These are phyloP conservation scores for Schoenoplectus tabernaemontani DNA, from an alignment of 202 grass and related monocot genomes.

Conservation along the genomic window DNA sequence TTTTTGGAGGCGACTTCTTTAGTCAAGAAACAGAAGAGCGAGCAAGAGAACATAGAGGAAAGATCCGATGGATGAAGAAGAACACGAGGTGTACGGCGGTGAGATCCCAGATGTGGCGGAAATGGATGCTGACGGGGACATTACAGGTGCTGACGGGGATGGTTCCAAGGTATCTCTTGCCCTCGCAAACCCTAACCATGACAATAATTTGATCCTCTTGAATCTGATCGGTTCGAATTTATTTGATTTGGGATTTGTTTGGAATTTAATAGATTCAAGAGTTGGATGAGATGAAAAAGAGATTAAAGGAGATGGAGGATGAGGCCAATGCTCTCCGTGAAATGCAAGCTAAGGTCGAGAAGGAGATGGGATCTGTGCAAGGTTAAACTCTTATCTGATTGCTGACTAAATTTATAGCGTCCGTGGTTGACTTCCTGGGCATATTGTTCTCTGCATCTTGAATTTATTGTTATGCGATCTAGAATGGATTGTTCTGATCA, in stretches of 20 bases:
- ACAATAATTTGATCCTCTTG: background rate
- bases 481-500: background rate
- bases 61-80: conserved; percentile 67
- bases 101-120: conserved; percentile 85
- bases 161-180: conserved; percentile 5
- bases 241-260: background rate
- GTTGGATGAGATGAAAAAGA: conserved; percentile 35
- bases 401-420: background rate
- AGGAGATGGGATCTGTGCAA: conserved; percentile 31
- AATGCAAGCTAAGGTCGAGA: conserved; percentile 37
- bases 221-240: background rate
- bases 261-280: conserved; percentile 16
- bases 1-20: background rate
- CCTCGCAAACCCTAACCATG: conserved; percentile 1
- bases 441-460: background rate
- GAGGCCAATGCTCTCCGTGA: conserved; percentile 32
- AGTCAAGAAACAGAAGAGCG: background rate
- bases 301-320: conserved; percentile 38
- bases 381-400: conserved; percentile 8
- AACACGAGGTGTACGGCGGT: conserved; percentile 90
- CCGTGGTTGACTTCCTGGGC: background rate
- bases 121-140: conserved; percentile 44
- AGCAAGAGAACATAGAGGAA: background rate
- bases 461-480: background rate
- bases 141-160: conserved; percentile 42